Base-by-base conservation (phyloP, 306 rosid species). In the Malus sylvestris region DNA sequence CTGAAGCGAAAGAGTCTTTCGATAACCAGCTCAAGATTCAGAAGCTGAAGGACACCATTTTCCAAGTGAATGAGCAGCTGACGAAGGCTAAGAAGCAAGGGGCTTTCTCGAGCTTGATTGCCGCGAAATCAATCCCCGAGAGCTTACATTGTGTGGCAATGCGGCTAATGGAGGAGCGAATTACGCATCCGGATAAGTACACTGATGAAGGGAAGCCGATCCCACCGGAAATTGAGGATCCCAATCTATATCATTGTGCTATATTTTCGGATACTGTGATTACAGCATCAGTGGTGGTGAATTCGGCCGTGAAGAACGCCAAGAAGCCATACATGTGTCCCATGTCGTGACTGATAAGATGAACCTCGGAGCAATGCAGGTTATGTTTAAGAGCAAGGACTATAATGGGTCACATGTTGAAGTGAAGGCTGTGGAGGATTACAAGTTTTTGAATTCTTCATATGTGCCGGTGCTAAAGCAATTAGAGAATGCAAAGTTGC, bases 1-100 rank as follows among this genome's bases (percentile, higher is more conserved):
- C 93, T 2, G 98, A 93, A 64, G 96, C 98, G 29, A 93, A 93
- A 79, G 97, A 93, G 76, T 89, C 96, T 8, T 93, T 93, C 20
- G 98, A 91, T 79, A 93, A 89, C 76, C 98, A 93, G 85, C 91
- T 93, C 74, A 93, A 93, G 87, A 93, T 93, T 81, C 98, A 93
- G 83, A 93, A 93, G 87, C 86, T 91, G 77, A 93, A 93, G 89
- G 98, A 93, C 44, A 93, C 96, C 0, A 93, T 93, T 82, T 93
- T 93, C 32, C 87, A 90, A 3, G 93, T 89, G 82, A 93, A 93
- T 69, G 98, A 93, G 85, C 90, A 88, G 67, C 66, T 93, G 75
- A 88, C 93, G 3, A 91, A 90, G 84, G 96, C 96, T 0, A 93
- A 93, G 89, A 93, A 91, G 89, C 97, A 93, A 78, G 97, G 98